Conservation (phyloP, 2,329 filamentous ascomycete genomes). For the Parasarocladium wereldwijsianum region DNA sequence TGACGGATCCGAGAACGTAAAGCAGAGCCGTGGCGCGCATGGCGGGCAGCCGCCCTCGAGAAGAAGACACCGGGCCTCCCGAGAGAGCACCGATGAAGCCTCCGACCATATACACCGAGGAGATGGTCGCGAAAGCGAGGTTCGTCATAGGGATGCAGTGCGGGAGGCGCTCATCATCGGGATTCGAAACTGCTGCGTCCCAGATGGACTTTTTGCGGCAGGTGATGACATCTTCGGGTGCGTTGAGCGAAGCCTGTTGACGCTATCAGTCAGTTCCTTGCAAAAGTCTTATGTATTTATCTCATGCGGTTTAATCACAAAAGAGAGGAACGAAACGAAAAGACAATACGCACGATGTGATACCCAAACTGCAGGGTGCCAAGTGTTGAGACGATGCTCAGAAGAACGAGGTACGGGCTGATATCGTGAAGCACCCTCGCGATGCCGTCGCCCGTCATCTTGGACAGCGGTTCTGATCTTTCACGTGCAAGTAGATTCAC, state of each 20-base stretch:
- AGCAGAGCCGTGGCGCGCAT: conserved; percentile 68
- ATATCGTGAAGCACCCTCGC: too few species aligned
- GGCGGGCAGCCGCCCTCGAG: conserved; percentile 57
- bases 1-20: conserved; percentile 59
- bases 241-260: conserved; percentile 71
- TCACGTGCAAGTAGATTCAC: too few species aligned
- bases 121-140: conserved; percentile 69
- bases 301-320: too few species aligned
- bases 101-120: conserved; percentile 82
- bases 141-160: conserved; percentile 84
- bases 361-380: conserved; percentile 91
- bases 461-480: too few species aligned
- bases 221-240: conserved; percentile 84
- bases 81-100: conserved; percentile 71
- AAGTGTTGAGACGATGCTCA: conserved; percentile 63
- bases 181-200: neutral
- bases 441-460: conserved; percentile 22
- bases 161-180: conserved; percentile 27
- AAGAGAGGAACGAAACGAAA: too few species aligned
- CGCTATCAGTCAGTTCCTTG: conserved; percentile 4
- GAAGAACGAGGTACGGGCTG: conserved; percentile 63
- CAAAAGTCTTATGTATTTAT: conserved; percentile 5
- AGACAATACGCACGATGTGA: conserved; percentile 53
- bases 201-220: conserved; percentile 46
- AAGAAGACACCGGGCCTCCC: conserved; percentile 65